A percentile compares a stretch with the other conserved stretches of the same genome.
Evolutionary conservation across 2,329 filamentous ascomycete species (phyloP).

Genomic region (Paraphoma chrysanthemicola): DNA sequence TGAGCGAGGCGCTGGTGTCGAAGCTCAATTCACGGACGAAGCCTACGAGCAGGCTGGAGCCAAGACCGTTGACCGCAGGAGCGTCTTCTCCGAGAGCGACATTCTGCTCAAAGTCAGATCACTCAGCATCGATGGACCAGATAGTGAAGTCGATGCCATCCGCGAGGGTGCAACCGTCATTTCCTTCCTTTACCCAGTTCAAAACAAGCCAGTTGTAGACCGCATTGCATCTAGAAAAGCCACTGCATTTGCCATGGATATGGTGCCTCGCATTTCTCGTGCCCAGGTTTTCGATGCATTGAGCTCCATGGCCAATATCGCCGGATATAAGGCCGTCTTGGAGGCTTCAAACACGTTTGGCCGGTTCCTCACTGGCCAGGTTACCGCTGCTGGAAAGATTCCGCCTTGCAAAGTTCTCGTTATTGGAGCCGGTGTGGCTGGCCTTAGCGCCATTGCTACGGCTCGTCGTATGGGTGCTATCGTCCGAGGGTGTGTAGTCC

Average conservation of each 20-base stretch:
- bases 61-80: conserved; percentile 71
- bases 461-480: conserved; percentile 87
- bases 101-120: conserved; percentile 85
- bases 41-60: conserved; percentile 82
- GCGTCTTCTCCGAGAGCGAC: conserved; percentile 77
- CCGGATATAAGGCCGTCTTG: conserved; percentile 89
- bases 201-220: conserved; percentile 78
- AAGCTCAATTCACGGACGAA: conserved; percentile 78
- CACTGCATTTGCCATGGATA: conserved; percentile 89
- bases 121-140: conserved; percentile 64
- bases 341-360: conserved; percentile 91
- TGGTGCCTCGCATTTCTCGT: conserved; percentile 87
- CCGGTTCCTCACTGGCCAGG: conserved; percentile 85
- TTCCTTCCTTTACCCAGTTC: conserved; percentile 81
- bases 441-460: conserved; percentile 85
- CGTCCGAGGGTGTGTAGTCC: conserved; percentile 60
- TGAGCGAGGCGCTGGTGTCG: conserved; percentile 78
- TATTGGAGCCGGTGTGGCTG: conserved; percentile 88
- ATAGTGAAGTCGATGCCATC: conserved; percentile 72
- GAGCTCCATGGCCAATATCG: conserved; percentile 92
- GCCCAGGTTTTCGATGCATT: conserved; percentile 89
- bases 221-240: conserved; percentile 73
- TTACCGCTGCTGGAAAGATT: conserved; percentile 85
- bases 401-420: conserved; percentile 89
- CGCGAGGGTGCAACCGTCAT: conserved; percentile 76